Evolutionary conservation across 495 filamentous ascomycete species (phyloP), one percentile per base, ranked within the genome.

Genomic region (Pyronema omphalodes): DNA sequence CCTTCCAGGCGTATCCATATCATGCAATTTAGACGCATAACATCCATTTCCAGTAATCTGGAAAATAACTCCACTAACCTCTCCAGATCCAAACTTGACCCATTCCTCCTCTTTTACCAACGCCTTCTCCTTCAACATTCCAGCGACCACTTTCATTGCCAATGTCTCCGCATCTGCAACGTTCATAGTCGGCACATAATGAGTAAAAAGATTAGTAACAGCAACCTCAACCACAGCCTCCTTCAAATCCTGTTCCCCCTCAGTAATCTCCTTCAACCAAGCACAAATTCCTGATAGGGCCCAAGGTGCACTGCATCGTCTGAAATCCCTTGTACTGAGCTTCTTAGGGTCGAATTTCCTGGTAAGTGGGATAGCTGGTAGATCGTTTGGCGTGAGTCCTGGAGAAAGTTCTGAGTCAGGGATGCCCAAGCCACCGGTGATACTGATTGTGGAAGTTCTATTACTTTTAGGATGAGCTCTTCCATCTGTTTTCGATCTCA

Each of bases 151-250:
- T 48, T 76, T 79, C 44, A 79, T 75, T 45, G 84, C 83, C 17
- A 99, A 71, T 6, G 82, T 81, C 64, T 99, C 91, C 1, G 93
- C 93, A 73, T 96, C 91, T 1, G 91, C 88, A 44, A 87, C 88
- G 61, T 99, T 96, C 91, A 99, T 96, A 0, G 89, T 99, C 0
- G 93, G 88, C 1, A 99, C 88, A 67, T 94, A 94, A 69, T 88
- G 79, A 12, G 88, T 94, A 65, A 99, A 96, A 17, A 99, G 71
- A 7, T 80, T 85, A 18, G 94, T 81, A 41, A 96, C 76, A 1
- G 84, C 88, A 51, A 95, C 88, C 35, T 83, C 80, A 44, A 96
- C 76, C 5, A 82, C 79, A 53, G 83, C 80, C 61, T 84, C 76
- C 60, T 83, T 85, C 18, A 99, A 74, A 68, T 99, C 87, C 12